Percentiles rank a stretch among this genome's conserved stretches.
Evolutionary conservation across 2,329 filamentous ascomycete genomes (phyloP).

Genomic region (Fusarium pseudograminearum): DNA sequence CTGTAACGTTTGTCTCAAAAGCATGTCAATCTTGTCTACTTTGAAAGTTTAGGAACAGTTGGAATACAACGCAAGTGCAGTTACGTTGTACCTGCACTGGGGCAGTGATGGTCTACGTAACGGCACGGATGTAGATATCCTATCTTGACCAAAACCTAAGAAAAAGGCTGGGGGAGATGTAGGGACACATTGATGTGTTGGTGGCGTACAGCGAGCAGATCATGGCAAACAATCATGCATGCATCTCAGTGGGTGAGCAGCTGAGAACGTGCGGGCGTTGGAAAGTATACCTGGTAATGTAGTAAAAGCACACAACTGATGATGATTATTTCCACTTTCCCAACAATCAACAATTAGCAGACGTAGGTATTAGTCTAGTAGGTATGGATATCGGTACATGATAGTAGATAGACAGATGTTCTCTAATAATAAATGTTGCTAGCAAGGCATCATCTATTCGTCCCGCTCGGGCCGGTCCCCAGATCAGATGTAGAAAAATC

Average conservation of each 20-base stretch:
- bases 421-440: conserved; percentile 3
- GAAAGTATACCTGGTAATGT: not conserved
- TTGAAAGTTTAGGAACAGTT: conserved; percentile 8
- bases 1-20: conserved; percentile 14
- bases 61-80: conserved; percentile 24
- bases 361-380: not conserved
- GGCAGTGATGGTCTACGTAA: not conserved
- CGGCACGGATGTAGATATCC: not conserved
- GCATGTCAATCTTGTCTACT: not conserved
- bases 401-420: not conserved
- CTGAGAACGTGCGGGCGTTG: conserved; percentile 21
- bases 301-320: not conserved
- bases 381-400: not conserved
- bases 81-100: not conserved
- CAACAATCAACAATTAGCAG: not conserved
- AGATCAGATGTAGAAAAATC: conserved; percentile 19
- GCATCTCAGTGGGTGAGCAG: conserved; percentile 8
- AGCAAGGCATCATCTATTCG: conserved; percentile 21
- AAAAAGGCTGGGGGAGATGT: not conserved
- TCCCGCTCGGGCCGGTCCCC: conserved; percentile 38
- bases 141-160: not conserved
- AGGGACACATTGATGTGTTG: conserved; percentile 16
- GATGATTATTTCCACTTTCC: not conserved
- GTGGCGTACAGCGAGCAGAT: conserved; percentile 31
- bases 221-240: conserved; percentile 29